Percentiles rank a stretch among this genome's conserved stretches.
These are phyloP conservation scores for Penicillium frequentans DNA, from an alignment of 2,329 filamentous ascomycete species.

Conservation along the genomic window DNA sequence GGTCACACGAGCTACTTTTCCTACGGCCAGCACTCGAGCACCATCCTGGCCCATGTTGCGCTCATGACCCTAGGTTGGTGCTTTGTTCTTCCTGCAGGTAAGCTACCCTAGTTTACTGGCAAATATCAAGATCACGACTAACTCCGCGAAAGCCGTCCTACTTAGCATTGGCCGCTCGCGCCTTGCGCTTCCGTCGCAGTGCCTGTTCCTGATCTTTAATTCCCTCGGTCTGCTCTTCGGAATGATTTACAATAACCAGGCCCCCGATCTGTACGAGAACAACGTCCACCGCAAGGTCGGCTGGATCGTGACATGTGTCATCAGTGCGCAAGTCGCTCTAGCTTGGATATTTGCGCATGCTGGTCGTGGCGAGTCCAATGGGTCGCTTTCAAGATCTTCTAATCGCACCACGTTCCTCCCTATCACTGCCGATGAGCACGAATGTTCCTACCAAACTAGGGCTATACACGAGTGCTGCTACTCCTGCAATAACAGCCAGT, in stretches of 20 bases:
- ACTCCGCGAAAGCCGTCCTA: constrained; percentile 66
- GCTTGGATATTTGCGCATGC: constrained; percentile 64
- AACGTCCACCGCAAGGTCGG: constrained; percentile 88
- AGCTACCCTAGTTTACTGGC: constrained; percentile 26
- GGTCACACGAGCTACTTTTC: constrained; percentile 46
- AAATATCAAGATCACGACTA: neutral
- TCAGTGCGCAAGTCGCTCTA: constrained; percentile 68
- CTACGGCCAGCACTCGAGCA: constrained; percentile 38
- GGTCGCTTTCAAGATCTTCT: constrained; percentile 26
- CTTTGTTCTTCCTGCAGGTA: constrained; percentile 70
- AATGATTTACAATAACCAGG: constrained; percentile 73
- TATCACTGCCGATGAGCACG: constrained; percentile 54
- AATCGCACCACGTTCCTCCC: constrained; percentile 64
- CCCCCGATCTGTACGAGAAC: constrained; percentile 81
- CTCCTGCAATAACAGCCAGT: constrained; percentile 72
- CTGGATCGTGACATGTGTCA: constrained; percentile 76
- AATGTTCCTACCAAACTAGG: constrained; percentile 43
- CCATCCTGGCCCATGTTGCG: constrained; percentile 68
- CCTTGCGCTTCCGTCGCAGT: constrained; percentile 68
- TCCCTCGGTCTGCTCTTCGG: constrained; percentile 64
- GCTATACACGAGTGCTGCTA: constrained; percentile 52
- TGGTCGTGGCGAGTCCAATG: constrained; percentile 41
- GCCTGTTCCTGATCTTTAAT: constrained; percentile 66
- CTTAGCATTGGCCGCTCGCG: constrained; percentile 78
- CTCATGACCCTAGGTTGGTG: constrained; percentile 73